These are phyloP conservation scores for Westerdykella sp. DNA, from an alignment of 2,329 filamentous ascomycete species.

Conservation along the genomic window DNA sequence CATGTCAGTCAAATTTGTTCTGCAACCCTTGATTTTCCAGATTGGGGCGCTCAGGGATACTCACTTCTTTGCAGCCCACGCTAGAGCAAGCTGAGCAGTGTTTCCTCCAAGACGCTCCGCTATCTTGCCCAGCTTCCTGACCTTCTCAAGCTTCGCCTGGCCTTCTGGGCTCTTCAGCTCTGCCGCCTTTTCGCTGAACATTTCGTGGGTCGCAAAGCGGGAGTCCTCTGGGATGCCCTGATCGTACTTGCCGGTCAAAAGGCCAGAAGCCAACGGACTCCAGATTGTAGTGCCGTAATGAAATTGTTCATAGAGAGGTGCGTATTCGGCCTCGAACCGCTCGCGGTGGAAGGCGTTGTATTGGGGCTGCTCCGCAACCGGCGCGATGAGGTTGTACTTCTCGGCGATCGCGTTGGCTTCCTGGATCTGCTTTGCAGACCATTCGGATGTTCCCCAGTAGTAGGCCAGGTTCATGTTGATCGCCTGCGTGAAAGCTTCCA, in stretches of 20 bases:
- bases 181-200: conserved; percentile 53
- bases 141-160: conserved; percentile 52
- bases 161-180: conserved; percentile 46
- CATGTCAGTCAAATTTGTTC: conserved; percentile 4
- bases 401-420: conserved; percentile 55
- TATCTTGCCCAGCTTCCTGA: conserved; percentile 48
- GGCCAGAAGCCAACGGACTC: conserved; percentile 51
- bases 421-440: conserved; percentile 53
- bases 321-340: conserved; percentile 57
- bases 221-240: conserved; percentile 56
- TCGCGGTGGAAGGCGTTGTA: conserved; percentile 59
- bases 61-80: conserved; percentile 53
- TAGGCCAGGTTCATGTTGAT: conserved; percentile 54
- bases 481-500: conserved; percentile 49
- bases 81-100: conserved; percentile 50
- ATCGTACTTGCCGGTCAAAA: conserved; percentile 60
- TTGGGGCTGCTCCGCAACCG: conserved; percentile 50
- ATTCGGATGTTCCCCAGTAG: conserved; percentile 56
- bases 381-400: conserved; percentile 57
- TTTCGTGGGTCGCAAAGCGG: conserved; percentile 54
- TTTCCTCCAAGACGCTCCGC: conserved; percentile 46
- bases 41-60: neutral
- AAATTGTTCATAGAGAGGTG: conserved; percentile 51
- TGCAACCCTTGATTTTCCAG: neutral
- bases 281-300: conserved; percentile 54